These are phyloP conservation scores for Zasmidium citrigriseum DNA, from an alignment of 2,329 filamentous ascomycete species.

Conservation along the genomic window DNA sequence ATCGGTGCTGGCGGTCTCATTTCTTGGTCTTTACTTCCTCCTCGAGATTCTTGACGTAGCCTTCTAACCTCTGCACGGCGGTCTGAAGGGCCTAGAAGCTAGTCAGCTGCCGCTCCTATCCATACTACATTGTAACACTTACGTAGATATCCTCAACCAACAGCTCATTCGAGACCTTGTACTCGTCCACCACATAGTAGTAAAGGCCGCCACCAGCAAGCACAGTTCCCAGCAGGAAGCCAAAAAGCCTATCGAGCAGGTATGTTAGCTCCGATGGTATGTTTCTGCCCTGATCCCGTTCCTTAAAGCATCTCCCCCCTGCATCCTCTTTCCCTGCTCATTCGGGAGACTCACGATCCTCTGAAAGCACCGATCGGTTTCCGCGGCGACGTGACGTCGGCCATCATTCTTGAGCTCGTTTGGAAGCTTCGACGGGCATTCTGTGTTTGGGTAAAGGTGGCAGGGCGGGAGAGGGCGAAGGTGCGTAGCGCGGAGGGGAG, in stretches of 20 bases:
- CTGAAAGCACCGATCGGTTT: slow-evolving; percentile 71
- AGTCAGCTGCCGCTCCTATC: not conserved
- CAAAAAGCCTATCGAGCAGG: slow-evolving; percentile 68
- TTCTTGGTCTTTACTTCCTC: slow-evolving; percentile 71
- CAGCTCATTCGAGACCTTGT: slow-evolving; percentile 89
- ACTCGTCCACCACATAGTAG: slow-evolving; percentile 90
- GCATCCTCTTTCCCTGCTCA: not conserved
- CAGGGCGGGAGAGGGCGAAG: slow-evolving; percentile 18
- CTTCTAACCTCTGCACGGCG: slow-evolving; percentile 81
- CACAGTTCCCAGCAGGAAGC: slow-evolving; percentile 84
- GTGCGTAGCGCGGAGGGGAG: slow-evolving; percentile 42
- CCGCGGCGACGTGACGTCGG: slow-evolving; percentile 50
- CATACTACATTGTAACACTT: too few relatives aligned
- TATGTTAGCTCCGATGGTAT: too few relatives aligned
- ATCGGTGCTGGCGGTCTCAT: slow-evolving; percentile 37
- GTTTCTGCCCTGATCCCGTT: too few relatives aligned
- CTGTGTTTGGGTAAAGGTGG: slow-evolving; percentile 11
- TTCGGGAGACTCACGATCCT: slow-evolving; percentile 62
- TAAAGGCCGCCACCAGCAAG: slow-evolving; percentile 80
- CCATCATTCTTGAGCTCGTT: slow-evolving; percentile 32
- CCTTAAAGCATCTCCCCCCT: not conserved
- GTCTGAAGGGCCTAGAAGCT: slow-evolving; percentile 73
- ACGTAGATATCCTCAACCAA: slow-evolving; percentile 96
- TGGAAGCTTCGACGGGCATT: slow-evolving; percentile 38
- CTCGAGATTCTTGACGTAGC: slow-evolving; percentile 80